Evolutionary conservation across 495 filamentous ascomycete genomes (phyloP).

Genomic region (Peziza echinospora): DNA sequence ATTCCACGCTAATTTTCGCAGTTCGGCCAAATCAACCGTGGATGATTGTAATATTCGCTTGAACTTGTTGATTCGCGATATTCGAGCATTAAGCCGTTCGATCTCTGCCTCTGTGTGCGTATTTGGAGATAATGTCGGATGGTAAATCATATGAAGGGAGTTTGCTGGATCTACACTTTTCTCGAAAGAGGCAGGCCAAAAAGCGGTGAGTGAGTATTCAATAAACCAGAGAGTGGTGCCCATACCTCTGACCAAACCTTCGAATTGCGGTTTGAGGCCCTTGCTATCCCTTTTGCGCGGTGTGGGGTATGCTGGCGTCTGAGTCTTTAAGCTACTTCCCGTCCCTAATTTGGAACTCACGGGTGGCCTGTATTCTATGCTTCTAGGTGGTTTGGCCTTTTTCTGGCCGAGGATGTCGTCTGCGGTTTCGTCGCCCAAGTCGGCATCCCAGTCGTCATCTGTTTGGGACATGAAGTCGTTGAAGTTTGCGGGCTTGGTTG

Average conservation of each 20-base stretch:
- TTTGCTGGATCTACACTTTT: conserved; percentile 61
- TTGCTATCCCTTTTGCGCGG: conserved; percentile 78
- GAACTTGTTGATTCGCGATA: conserved; percentile 95
- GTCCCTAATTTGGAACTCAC: conserved; percentile 11
- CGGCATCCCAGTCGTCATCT: conserved; percentile 51
- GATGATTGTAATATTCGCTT: conserved; percentile 83
- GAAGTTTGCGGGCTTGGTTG: conserved; percentile 33
- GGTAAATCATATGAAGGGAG: conserved; percentile 78
- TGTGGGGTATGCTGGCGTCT: conserved; percentile 62
- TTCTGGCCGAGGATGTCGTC: conserved; percentile 18
- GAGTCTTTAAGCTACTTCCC: conserved; percentile 6
- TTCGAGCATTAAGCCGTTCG: conserved; percentile 68
- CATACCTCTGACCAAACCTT: conserved; percentile 67
- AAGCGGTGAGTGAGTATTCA: neutral
- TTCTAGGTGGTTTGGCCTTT: conserved; percentile 12
- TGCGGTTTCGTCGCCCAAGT: conserved; percentile 30
- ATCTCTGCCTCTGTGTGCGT: conserved; percentile 39
- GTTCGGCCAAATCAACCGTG: conserved; percentile 62
- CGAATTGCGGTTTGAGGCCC: conserved; percentile 89
- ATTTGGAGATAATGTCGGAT: conserved; percentile 50
- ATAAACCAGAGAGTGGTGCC: conserved; percentile 3
- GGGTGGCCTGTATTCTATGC: conserved; percentile 16
- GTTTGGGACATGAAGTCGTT: conserved; percentile 53
- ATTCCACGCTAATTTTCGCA: conserved; percentile 73
- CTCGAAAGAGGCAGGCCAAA: conserved; percentile 10